Evolutionary conservation across 2,329 filamentous ascomycete genomes (phyloP), one percentile per base, ranked within the genome.

Genomic region (Pseudopithomyces maydicus): DNA sequence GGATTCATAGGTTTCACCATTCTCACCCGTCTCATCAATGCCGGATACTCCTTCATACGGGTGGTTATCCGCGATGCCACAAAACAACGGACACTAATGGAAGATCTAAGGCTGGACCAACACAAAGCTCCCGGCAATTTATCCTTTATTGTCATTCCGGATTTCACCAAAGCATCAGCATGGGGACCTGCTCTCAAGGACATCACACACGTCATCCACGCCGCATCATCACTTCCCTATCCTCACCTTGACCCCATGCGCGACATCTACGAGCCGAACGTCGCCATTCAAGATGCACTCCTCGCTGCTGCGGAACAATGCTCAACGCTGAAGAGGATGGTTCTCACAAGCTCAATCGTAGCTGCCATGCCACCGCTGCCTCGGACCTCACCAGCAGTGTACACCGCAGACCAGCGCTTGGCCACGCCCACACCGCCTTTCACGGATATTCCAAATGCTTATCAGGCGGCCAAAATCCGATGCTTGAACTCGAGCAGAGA

Each of bases 211-310:
- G 22, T 55, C 23, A 49, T 55, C n/a, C 52, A 55, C 41, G 20
- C 44, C 11, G 52, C 52, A 4, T 55, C 45, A 5, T 22, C 45
- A 4, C 6, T 54, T 3, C 52, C 29, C 3, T 54, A 15, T 3
- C 52, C 52, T 3, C 5, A 6, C 15, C 22, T 54, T 6, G 43
- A 54, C 33, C 52, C 52, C 17, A 15, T 11, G 43, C 38, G 6
- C 14, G 52, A 48, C 19, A 48, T 54, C 33, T 54, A 54, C 52
- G 17, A 41, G 20, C 50, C 50, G n/a, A 36, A 6, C 23, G 39
- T 45, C 11, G n/a, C 15, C 4, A 41, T 6, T 19, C 11, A 4
- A 12, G 50, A 53, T 26, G 32, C 22, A 3, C 32, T 53, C 8
- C 33, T 53, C n/a, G 26, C 5, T 3, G 43, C 36, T 12, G 17